Conservation (phyloP, 768 basidiomycete genomes). For the Trametes elegans region DNA sequence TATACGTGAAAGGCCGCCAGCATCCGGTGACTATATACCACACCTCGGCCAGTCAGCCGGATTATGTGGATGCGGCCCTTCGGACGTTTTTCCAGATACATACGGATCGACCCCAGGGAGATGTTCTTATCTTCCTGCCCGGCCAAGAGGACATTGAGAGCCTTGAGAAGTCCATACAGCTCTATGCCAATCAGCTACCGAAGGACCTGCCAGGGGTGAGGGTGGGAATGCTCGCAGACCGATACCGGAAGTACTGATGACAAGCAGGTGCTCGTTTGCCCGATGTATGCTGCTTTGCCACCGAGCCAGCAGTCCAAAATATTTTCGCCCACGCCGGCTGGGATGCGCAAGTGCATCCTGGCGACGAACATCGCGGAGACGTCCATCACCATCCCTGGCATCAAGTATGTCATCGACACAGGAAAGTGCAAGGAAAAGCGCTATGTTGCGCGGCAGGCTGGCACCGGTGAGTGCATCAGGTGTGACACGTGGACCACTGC, state of each 20-base stretch:
- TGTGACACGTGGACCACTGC: neutral
- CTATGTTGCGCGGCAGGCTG: slow-evolving; percentile 65
- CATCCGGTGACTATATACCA: slow-evolving; percentile 88
- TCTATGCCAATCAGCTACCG: slow-evolving; percentile 70
- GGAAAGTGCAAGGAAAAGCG: slow-evolving; percentile 96
- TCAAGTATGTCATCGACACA: slow-evolving; percentile 94
- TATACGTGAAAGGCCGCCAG: slow-evolving; percentile 92
- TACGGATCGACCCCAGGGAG: slow-evolving; percentile 72
- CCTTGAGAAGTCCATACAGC: slow-evolving; percentile 69
- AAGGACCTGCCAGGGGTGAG: slow-evolving; percentile 49
- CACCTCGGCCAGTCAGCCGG: slow-evolving; percentile 65
- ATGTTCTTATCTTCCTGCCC: slow-evolving; percentile 92
- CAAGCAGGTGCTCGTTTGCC: slow-evolving; percentile 63
- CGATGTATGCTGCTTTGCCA: slow-evolving; percentile 87
- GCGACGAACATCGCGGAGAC: slow-evolving; percentile 99
- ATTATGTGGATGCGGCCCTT: slow-evolving; percentile 87
- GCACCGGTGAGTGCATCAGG: slow-evolving; percentile 51
- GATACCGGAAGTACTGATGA: neutral
- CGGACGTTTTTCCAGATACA: slow-evolving; percentile 96
- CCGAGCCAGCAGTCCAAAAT: slow-evolving; percentile 74
- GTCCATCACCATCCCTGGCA: slow-evolving; percentile 93
- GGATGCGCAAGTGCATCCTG: slow-evolving; percentile 86
- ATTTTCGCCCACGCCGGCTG: slow-evolving; percentile 62
- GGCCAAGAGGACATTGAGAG: slow-evolving; percentile 97
- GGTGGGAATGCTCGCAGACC: neutral